These are phyloP conservation scores for Leccinum fibrillosum DNA, from an alignment of 768 basidiomycete genomes.

Conservation along the genomic window DNA sequence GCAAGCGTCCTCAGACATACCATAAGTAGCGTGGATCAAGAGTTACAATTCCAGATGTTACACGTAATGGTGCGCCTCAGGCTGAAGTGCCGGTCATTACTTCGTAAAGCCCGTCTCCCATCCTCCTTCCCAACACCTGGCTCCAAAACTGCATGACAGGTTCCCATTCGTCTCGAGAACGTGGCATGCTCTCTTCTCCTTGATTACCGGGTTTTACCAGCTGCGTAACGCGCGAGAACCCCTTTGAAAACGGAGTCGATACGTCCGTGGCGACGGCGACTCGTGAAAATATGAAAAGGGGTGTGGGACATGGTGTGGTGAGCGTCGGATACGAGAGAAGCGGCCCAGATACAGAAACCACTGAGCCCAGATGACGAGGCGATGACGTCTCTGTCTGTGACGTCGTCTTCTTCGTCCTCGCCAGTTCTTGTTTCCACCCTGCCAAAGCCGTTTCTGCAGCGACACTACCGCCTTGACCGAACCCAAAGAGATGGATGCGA, in stretches of 20 bases:
- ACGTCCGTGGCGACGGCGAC: constrained; percentile 42
- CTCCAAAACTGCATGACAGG: constrained; percentile 90
- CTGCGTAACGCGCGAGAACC: constrained; percentile 49
- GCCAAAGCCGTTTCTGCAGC: constrained; percentile 63
- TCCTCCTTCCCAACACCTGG: constrained; percentile 53
- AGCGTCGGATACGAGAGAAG: constrained; percentile 76
- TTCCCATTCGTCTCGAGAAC: constrained; percentile 73
- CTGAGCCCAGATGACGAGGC: constrained; percentile 51
- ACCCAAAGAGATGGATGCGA: constrained; percentile 85
- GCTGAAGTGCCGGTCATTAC: constrained; percentile 44
- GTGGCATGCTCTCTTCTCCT: constrained; percentile 63
- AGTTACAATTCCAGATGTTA: background rate
- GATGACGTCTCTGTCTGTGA: constrained; percentile 3
- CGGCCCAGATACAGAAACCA: constrained; percentile 69
- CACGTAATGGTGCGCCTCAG: background rate
- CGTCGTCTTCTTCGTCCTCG: background rate
- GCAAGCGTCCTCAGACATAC: background rate
- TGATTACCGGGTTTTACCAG: constrained; percentile 37
- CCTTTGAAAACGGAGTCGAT: constrained; percentile 56
- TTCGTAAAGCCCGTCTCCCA: constrained; percentile 63
- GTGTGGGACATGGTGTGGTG: constrained; percentile 50
- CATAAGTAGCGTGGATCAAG: background rate
- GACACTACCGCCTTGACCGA: constrained; percentile 81
- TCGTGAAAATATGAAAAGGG: constrained; percentile 59
- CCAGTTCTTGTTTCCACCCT: constrained; percentile 46